Evolutionary conservation across 129 eudicot genomes (phyloP), one percentile per base, ranked within the genome.

Genomic region (Lactuca saligna): DNA sequence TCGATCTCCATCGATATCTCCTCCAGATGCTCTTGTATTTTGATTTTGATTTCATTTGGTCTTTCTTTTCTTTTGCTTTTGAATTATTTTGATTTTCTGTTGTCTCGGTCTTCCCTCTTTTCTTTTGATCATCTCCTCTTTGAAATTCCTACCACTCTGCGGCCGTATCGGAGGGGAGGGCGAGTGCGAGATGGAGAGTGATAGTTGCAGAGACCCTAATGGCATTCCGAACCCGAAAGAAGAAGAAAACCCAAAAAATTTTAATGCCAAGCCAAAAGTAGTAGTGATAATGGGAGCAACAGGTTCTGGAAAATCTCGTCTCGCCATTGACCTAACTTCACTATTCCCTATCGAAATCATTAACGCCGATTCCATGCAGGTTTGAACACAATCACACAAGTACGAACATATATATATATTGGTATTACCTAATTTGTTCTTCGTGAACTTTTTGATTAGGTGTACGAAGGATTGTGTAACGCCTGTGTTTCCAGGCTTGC

Each of bases 321-420:
- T 89, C 14, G 90, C 97, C 58, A 83, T 93, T 44, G 95, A 89
- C 73, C 82, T 93, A 20, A 86, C 98, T 44, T 70, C 95, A 10
- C 80, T 84, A 10, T 87, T 93, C 41, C 92, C 92, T 3, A 66
- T 93, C 31, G 98, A 89, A 79, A 83, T 89, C 68, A 85, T 93
- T 75, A 93, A 83, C 78, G 95, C 98, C 25, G 98, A 93, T 65
- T 89, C 97, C 50, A 93, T 93, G 98, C n/a, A n/a, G n/a, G n/a
- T n/a, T n/a, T n/a, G n/a, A n/a, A n/a, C n/a, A n/a, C n/a, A n/a
- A n/a, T n/a, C n/a, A n/a, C n/a, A n/a, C 0, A 63, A 29, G 0
- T 17, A 8, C n/a, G n/a, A n/a, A n/a, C 8, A 16, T 49, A 50
- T 41, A 37, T 29, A 3, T n/a, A n/a, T n/a, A n/a, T n/a, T n/a